Base-by-base conservation (phyloP, 1,139 yeast species). In the Diutina mesorugosa region DNA sequence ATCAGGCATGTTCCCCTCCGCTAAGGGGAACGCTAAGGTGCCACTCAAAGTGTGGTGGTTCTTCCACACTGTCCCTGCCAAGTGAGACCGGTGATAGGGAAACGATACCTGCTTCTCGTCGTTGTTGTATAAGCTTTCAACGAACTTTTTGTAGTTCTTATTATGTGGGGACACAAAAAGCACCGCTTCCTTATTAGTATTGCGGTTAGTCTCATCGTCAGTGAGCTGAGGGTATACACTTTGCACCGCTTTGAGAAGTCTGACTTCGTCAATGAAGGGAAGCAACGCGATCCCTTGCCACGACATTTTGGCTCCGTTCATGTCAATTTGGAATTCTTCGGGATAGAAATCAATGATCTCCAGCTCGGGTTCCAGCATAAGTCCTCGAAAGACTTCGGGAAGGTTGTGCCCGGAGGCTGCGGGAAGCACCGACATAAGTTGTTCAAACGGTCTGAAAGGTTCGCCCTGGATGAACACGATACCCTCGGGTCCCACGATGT, bases 281-380 rank as follows among this genome's bases (percentile, higher is more conserved):
- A 93, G 80, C 66, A 90, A 81, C n/a, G 93, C 97, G 57, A 93
- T 97, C 8, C 98, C 98, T 72, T 93, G 99, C 99, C 99, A 93
- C 55, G 89, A 85, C 7, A 95, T 96, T 57, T 91, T 88, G 68
- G 93, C 95, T 56, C 98, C 99, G 67, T 93, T 95, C 80, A 84
- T 77, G 71, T 95, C 99, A 55, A 90, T 78, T 57, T 85, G 91
- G 60, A 93, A 96, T 60, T 89, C 90, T 60, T 80, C 78, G 4
- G 99, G 99, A 67, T 95, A 93, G 65, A 90, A 91, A 62, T 90
- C 97, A 58, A 79, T 80, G 61, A 95, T 90, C 32, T 97, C 96
- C 2, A 98, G 91, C 56, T 77, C 77, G 54, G 84, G 85, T 58
- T 91, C 97, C n/a, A 85, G 83, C 97, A 93, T 91, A 60, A 95